Evolutionary conservation across 2,329 filamentous ascomycete genomes (phyloP).

Genomic region (Metarhizium sp.): DNA sequence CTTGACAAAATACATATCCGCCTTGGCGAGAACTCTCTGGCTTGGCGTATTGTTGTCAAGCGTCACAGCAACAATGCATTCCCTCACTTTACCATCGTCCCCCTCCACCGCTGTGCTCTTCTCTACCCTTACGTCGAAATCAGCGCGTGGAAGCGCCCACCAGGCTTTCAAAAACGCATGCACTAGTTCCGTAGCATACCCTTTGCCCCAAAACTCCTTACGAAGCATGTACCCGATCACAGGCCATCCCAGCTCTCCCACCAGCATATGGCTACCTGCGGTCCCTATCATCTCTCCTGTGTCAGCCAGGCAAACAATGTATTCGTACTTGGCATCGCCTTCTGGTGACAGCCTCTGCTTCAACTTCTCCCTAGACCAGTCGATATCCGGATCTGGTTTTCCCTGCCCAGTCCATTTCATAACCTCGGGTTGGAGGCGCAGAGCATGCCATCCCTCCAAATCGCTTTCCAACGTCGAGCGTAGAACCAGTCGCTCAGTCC

Average conservation of each 20-base stretch:
- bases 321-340: conserved; percentile 46
- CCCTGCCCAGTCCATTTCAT: conserved; percentile 48
- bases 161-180: conserved; percentile 35
- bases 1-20: conserved; percentile 40
- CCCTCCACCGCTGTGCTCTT: conserved; percentile 22
- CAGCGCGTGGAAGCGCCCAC: conserved; percentile 38
- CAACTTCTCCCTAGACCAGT: conserved; percentile 32
- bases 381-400: conserved; percentile 31
- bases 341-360: conserved; percentile 34
- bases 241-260: conserved; percentile 40
- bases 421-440: conserved; percentile 50
- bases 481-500: conserved; percentile 45
- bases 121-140: conserved; percentile 34
- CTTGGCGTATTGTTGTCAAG: conserved; percentile 42
- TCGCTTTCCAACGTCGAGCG: conserved; percentile 41
- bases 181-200: conserved; percentile 48
- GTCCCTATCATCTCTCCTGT: conserved; percentile 43
- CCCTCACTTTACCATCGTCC: conserved; percentile 17
- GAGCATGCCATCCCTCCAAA: conserved; percentile 35
- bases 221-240: conserved; percentile 50
- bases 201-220: conserved; percentile 43
- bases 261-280: conserved; percentile 31
- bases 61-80: conserved; percentile 37
- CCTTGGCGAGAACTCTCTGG: conserved; percentile 37
- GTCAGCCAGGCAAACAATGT: conserved; percentile 36